Conservation (phyloP, 2,329 filamentous ascomycete species). For the Xylariaceae sp. region DNA sequence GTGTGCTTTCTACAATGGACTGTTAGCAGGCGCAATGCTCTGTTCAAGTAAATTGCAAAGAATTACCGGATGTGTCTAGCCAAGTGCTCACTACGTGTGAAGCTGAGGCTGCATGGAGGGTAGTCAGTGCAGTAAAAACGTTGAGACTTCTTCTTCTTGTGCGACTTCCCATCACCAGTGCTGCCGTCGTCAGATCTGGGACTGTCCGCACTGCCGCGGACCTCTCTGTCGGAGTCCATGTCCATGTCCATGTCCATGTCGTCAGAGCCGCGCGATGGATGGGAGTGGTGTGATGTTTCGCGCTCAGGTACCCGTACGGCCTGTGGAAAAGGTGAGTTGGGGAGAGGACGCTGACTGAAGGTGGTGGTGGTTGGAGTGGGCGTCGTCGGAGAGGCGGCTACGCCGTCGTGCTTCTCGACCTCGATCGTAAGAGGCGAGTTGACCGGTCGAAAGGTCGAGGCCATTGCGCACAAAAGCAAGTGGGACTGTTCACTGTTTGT, state of each 20-base stretch:
- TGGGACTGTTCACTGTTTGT: not conserved
- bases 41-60: conserved; percentile 5
- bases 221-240: conserved; percentile 61
- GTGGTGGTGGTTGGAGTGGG: conserved; percentile 60
- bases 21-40: conserved; percentile 18
- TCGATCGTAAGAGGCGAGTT: conserved; percentile 38
- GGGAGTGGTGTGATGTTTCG: conserved; percentile 56
- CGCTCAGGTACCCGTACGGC: conserved; percentile 46
- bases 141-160: conserved; percentile 94
- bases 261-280: conserved; percentile 53
- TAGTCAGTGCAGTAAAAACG: conserved; percentile 95
- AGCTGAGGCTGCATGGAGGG: conserved; percentile 88
- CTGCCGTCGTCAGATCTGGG: conserved; percentile 60
- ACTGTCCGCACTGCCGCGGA: conserved; percentile 43
- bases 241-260: conserved; percentile 75
- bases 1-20: conserved; percentile 74
- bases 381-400: conserved; percentile 31
- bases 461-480: conserved; percentile 33
- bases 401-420: conserved; percentile 27
- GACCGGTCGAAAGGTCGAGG: conserved; percentile 45
- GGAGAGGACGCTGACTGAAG: conserved; percentile 52
- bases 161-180: conserved; percentile 61
- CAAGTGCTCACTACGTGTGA: conserved; percentile 91
- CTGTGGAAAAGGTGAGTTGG: conserved; percentile 48
- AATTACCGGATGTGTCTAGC: conserved; percentile 84